phyloP scores from a whole-genome alignment of 352 stramenopile genomes.

The Phytopythium kandeliae region DNA sequence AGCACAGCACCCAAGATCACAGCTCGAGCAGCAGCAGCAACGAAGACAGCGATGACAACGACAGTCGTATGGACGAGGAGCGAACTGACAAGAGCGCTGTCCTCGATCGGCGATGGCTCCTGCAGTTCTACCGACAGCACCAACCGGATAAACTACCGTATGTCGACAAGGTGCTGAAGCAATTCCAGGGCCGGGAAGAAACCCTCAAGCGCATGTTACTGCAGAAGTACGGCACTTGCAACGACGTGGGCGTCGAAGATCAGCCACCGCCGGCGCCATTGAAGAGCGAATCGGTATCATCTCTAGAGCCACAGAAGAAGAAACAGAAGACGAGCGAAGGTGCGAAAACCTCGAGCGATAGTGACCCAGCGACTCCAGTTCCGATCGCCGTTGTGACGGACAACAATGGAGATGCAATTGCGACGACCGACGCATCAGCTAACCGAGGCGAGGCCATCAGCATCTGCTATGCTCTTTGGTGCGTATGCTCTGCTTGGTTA shows the following conservation, averaged over 20 bases:
- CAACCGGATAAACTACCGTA: constrained; percentile 46
- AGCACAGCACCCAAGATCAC: too few relatives aligned
- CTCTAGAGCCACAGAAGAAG: constrained; percentile 11
- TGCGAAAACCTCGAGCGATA: too few relatives aligned
- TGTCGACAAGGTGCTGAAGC: constrained; percentile 42
- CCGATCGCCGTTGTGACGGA: background rate
- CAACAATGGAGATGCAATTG: background rate
- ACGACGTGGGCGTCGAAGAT: too few relatives aligned
- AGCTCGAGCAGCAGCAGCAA: constrained; percentile 7
- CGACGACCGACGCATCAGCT: constrained; percentile 11
- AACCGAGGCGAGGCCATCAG: background rate
- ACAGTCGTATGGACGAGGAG: background rate
- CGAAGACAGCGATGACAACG: too few relatives aligned
- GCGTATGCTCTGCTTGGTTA: background rate
- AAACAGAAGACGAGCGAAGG: constrained; percentile 12
- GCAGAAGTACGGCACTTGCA: constrained; percentile 32
- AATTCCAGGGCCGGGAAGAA: constrained; percentile 61
- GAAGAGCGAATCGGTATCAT: background rate
- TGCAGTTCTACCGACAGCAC: constrained; percentile 44
- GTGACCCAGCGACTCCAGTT: background rate
- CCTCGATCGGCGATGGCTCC: constrained; percentile 43
- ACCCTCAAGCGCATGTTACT: constrained; percentile 54
- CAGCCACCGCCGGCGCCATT: background rate
- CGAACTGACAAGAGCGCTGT: constrained; percentile 14
- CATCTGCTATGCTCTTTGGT: constrained; percentile 6